Evolutionary conservation across 768 basidiomycete species (phyloP), one percentile per base, ranked within the genome.

Genomic region (Serendipita indica): DNA sequence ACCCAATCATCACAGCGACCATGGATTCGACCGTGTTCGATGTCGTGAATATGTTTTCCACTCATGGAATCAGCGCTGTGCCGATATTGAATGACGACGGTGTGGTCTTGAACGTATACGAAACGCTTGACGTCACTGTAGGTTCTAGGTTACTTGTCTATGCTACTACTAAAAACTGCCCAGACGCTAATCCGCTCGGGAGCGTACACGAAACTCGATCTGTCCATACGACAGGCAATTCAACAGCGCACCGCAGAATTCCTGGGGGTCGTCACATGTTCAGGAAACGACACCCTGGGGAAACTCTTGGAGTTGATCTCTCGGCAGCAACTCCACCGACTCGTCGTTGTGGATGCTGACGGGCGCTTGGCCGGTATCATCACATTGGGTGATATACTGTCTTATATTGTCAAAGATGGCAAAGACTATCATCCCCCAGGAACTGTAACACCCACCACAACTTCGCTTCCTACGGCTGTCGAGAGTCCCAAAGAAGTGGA

Each of bases 51-150:
- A 72, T 74, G 70, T 77, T 75, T 58, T 73, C 72, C 1, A 73
- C 73, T 61, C 64, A 69, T 39, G 75, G 75, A 22, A 76, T 77
- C 63, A 70, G 69, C 35, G 75, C 74, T 1, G 75, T 77, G 0
- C 75, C 75, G 4, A 74, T 77, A 46, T 67, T 76, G 3, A 73
- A 77, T 57, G 57, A 62, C 37, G 58, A 69, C 14, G 75, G 75
- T 3, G 68, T 70, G 60, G 75, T 77, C 39, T 60, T 75, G 61
- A 74, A 77, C 61, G 62, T 77, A 64, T 77, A 76, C 62, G 75
- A 77, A 65, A 74, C 75, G 5, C 74, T 77, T 3, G 75, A 77
- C 63, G 74, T 77, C 28, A 75, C 75, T 52, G 74, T 75, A 64
- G 64, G 72, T 71, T 13, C 13, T n/a, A 12, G 20, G 20, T 41